A percentile compares a stretch with the other conserved stretches of the same genome.
These are phyloP conservation scores for Cyberlindnera sargentensis DNA, from an alignment of 805 yeast species.

Conservation along the genomic window DNA sequence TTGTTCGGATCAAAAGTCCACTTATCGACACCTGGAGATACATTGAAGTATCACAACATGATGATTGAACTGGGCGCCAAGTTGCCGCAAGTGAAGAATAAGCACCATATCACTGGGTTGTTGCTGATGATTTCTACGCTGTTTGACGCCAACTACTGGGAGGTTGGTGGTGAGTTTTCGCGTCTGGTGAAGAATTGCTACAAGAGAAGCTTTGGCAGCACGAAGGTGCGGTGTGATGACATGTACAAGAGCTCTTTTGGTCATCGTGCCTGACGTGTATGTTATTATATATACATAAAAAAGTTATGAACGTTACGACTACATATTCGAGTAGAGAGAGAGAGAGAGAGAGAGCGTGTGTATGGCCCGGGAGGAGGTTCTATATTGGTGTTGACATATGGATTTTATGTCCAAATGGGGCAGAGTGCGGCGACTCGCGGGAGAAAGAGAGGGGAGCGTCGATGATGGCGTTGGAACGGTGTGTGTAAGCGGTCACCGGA, in stretches of 20 bases:
- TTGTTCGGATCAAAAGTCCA: conserved; percentile 26
- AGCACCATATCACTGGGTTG: conserved; percentile 50
- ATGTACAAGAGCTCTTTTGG: conserved; percentile 35
- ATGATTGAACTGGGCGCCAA: conserved; percentile 35
- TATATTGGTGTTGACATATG: no score
- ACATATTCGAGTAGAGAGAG: no score
- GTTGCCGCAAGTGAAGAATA: conserved; percentile 33
- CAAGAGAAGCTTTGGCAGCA: conserved; percentile 45
- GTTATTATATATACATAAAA: neutral
- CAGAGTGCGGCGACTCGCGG: no score
- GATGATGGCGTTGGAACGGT: no score
- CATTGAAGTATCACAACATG: conserved; percentile 33
- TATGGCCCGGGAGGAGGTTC: neutral
- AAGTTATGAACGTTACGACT: neutral
- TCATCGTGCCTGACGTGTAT: conserved; percentile 16
- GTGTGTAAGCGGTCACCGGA: no score
- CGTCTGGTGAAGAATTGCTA: conserved; percentile 46
- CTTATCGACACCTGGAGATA: conserved; percentile 26
- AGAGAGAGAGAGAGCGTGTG: neutral
- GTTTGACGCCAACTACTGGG: conserved; percentile 41
- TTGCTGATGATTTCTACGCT: conserved; percentile 37
- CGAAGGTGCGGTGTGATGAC: conserved; percentile 38
- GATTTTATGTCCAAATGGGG: no score
- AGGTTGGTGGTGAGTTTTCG: conserved; percentile 50
- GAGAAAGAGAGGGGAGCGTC: no score